phyloP scores from a whole-genome alignment of 805 yeast species.

The Hyphopichia homilentoma region DNA sequence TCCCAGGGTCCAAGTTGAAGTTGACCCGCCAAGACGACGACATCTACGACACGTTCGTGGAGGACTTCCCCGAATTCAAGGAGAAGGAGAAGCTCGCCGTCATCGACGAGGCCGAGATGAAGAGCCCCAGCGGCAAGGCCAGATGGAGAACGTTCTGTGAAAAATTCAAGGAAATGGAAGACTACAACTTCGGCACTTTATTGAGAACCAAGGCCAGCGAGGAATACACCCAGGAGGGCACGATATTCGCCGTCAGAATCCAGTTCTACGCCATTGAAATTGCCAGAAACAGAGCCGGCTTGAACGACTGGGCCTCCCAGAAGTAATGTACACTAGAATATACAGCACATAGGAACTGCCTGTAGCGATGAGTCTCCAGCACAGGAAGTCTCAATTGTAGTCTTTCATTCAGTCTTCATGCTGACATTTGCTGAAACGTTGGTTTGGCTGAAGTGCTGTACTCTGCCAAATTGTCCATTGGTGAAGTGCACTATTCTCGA shows the following conservation, averaged over 20 bases:
- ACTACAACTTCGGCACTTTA: constrained; percentile 93
- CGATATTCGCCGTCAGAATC: constrained; percentile 87
- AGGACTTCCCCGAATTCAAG: constrained; percentile 84
- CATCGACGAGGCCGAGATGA: constrained; percentile 77
- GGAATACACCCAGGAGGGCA: constrained; percentile 78
- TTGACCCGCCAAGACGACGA: constrained; percentile 71
- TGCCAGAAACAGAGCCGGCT: constrained; percentile 84
- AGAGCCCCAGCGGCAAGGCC: constrained; percentile 72
- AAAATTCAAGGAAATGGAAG: constrained; percentile 80
- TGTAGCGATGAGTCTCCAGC: no score
- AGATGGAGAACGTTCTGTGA: constrained; percentile 89
- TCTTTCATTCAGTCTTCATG: no score
- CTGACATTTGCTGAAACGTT: no score
- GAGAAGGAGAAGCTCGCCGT: constrained; percentile 53
- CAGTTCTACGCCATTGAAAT: constrained; percentile 95
- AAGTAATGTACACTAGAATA: no score
- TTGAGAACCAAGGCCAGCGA: constrained; percentile 67
- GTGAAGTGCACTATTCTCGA: no score
- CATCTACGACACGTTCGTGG: constrained; percentile 55
- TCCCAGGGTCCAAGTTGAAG: constrained; percentile 77
- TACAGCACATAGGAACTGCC: no score
- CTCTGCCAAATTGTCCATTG: no score
- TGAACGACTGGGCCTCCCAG: constrained; percentile 79
- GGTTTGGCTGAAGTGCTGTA: no score
- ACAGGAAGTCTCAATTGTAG: no score